Percentiles rank a stretch among this genome's conserved stretches.
Conservation (phyloP, 805 yeast species). For the Pichia occidentalis region DNA sequence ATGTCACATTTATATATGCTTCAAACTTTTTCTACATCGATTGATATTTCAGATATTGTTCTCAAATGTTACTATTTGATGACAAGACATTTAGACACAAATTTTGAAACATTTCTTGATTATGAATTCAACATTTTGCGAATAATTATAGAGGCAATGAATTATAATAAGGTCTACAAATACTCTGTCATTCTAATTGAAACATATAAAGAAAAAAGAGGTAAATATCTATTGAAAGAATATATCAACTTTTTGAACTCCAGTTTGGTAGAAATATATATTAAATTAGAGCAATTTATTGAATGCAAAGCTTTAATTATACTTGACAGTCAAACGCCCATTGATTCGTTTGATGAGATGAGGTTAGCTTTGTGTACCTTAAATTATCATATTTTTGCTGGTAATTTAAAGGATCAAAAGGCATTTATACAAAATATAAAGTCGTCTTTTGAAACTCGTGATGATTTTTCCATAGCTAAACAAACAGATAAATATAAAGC, state of each 20-base stretch:
- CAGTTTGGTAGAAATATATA: not conserved
- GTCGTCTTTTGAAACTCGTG: constrained; percentile 1
- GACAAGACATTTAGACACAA: not conserved
- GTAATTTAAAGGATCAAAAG: not conserved
- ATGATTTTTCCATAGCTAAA: constrained; percentile 3
- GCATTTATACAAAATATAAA: not conserved
- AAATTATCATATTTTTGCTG: not conserved
- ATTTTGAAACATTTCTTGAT: constrained; percentile 10
- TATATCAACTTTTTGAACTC: not conserved
- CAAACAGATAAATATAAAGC: constrained; percentile 18
- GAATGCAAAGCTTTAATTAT: not conserved
- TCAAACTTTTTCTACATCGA: constrained; percentile 13
- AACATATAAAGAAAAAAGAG: constrained; percentile 5
- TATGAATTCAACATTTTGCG: constrained; percentile 30
- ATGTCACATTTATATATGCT: constrained; percentile 21
- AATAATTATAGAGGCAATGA: constrained; percentile 22
- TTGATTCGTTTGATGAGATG: constrained; percentile 1
- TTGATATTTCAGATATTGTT: not conserved
- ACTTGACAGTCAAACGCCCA: constrained; percentile 1
- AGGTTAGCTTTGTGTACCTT: not conserved
- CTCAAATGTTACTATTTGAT: constrained; percentile 3
- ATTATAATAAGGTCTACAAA: constrained; percentile 17
- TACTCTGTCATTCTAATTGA: constrained; percentile 16
- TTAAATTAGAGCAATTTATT: not conserved
- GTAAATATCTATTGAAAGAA: not conserved